Conservation (phyloP, 169 alveolate species). For the Eimeria sp. region DNA sequence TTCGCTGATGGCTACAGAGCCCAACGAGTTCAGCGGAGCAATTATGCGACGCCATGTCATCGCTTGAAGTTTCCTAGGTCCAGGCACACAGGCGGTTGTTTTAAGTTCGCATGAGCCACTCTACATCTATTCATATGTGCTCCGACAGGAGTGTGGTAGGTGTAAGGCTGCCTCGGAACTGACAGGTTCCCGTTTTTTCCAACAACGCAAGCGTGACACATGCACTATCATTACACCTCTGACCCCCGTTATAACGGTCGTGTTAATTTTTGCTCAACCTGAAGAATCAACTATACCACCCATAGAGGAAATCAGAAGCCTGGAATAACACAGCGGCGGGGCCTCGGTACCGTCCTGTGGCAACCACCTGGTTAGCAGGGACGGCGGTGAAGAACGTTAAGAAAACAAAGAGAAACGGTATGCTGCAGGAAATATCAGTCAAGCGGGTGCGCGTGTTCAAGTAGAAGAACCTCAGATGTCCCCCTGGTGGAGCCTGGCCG, state of each 20-base stretch:
- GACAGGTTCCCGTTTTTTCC: conserved; percentile 23
- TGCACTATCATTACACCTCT: conserved; percentile 23
- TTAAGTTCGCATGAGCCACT: not conserved
- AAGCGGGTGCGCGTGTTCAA: conserved; percentile 11
- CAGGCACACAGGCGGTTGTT: conserved; percentile 15
- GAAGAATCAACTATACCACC: not conserved
- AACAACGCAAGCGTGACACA: not conserved
- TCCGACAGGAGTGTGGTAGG: conserved; percentile 41
- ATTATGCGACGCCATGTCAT: conserved; percentile 54
- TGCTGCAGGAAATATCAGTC: conserved; percentile 1
- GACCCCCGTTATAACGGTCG: not conserved
- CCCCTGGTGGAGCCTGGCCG: conserved; percentile 75
- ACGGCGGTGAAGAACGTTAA: not conserved
- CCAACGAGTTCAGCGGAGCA: conserved; percentile 13
- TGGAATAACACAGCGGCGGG: not conserved
- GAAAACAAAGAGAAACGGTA: not conserved
- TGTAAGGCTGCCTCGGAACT: conserved; percentile 1
- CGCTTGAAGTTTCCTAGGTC: not conserved
- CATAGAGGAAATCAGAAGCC: not conserved
- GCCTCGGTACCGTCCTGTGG: not conserved
- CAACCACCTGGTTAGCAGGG: not conserved
- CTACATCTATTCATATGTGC: not conserved
- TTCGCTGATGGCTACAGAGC: not conserved
- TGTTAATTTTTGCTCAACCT: not conserved
- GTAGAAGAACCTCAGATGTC: conserved; percentile 53